Percentiles rank a stretch among this genome's conserved stretches.
phyloP scores from a whole-genome alignment of 495 filamentous ascomycete genomes.

The Neurospora sublineolata region DNA sequence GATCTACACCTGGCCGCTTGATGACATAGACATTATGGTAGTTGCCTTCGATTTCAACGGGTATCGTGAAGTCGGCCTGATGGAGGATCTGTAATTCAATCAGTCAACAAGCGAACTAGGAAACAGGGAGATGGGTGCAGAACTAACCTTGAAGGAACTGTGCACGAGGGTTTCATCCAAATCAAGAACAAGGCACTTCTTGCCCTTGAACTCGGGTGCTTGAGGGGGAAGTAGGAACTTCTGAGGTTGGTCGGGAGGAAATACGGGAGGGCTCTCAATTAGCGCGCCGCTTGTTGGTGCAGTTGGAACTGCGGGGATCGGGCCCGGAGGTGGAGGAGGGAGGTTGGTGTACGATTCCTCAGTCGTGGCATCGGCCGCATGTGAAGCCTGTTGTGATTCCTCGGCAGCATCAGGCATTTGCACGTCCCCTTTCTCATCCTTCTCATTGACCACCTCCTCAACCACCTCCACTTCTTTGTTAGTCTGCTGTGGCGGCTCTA shows the following conservation, averaged over 20 bases:
- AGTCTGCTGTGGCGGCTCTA: slow-evolving; percentile 27
- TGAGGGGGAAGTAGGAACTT: slow-evolving; percentile 74
- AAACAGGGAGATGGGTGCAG: neutral
- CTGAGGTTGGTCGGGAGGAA: slow-evolving; percentile 33
- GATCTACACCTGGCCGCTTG: slow-evolving; percentile 91
- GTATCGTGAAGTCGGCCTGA: slow-evolving; percentile 97
- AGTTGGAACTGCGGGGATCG: slow-evolving; percentile 26
- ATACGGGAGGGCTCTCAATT: slow-evolving; percentile 19
- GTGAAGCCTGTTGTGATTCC: slow-evolving; percentile 3
- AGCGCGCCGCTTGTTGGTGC: slow-evolving; percentile 11
- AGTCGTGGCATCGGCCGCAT: slow-evolving; percentile 9
- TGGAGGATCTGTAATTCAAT: slow-evolving; percentile 63
- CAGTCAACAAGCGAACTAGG: slow-evolving; percentile 8
- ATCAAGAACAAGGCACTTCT: slow-evolving; percentile 92
- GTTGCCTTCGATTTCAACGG: slow-evolving; percentile 96
- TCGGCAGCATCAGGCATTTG: slow-evolving; percentile 48
- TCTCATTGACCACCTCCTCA: slow-evolving; percentile 16
- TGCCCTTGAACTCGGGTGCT: slow-evolving; percentile 62
- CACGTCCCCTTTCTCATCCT: slow-evolving; percentile 48
- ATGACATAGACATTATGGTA: slow-evolving; percentile 99
- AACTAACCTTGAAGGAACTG: slow-evolving; percentile 90
- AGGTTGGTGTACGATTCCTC: slow-evolving; percentile 33
- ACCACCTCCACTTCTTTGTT: slow-evolving; percentile 14
- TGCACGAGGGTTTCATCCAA: slow-evolving; percentile 98
- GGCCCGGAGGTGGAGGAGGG: slow-evolving; percentile 49